Conservation (phyloP, 192 early-diverging fungal genomes). For the Haplosporangium gracile region DNA sequence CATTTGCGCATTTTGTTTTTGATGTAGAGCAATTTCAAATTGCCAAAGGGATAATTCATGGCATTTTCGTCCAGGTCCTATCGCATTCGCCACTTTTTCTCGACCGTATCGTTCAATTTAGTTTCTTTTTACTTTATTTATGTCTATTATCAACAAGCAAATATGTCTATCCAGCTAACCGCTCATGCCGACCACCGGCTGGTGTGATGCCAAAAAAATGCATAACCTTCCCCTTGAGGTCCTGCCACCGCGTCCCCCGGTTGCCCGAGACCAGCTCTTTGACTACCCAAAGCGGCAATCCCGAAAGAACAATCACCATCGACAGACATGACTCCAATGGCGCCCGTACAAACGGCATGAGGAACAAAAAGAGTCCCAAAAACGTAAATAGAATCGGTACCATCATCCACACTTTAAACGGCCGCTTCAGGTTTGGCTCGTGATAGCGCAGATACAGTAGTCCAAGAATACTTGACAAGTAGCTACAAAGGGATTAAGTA, state of each 20-base stretch:
- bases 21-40: no score
- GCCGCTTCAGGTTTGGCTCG: constrained; percentile 77
- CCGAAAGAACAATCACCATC: constrained; percentile 62
- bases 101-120: background rate
- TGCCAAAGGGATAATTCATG: no score
- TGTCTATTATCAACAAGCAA: background rate
- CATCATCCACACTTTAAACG: constrained; percentile 77
- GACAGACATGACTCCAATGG: constrained; percentile 64
- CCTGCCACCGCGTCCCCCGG: constrained; percentile 50
- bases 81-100: no score
- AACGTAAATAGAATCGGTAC: constrained; percentile 77
- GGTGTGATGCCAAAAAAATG: constrained; percentile 33
- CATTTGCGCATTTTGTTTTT: no score
- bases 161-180: constrained; percentile 6
- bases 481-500: constrained; percentile 58
- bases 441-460: constrained; percentile 72
- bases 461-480: constrained; percentile 75
- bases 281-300: constrained; percentile 67
- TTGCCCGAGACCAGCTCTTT: constrained; percentile 58
- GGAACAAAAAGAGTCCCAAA: constrained; percentile 70
- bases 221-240: constrained; percentile 38
- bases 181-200: constrained; percentile 46
- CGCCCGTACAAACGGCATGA: constrained; percentile 69
- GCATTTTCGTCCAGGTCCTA: no score
- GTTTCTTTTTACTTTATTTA: constrained; percentile 6